phyloP scores from a whole-genome alignment of 345 rosid species.

The Garcia nutans region DNA sequence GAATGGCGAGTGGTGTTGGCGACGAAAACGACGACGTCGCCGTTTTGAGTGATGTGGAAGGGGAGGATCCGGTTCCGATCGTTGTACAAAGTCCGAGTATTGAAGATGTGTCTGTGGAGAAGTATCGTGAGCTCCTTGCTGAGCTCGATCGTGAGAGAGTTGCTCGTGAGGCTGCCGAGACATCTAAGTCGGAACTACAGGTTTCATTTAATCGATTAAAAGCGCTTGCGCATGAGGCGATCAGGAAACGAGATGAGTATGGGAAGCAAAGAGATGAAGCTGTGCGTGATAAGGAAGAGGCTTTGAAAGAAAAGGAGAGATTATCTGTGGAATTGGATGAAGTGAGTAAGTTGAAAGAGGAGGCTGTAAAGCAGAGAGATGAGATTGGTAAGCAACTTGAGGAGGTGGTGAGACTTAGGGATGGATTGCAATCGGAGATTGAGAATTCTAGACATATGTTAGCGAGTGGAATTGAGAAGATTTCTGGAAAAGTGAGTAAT shows the following conservation, averaged over 20 bases:
- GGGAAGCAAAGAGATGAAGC: constrained; percentile 76
- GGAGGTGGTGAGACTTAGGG: constrained; percentile 56
- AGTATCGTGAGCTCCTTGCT: constrained; percentile 54
- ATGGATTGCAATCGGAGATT: constrained; percentile 64
- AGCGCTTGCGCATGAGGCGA: constrained; percentile 75
- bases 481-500: constrained; percentile 76
- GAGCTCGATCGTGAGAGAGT: constrained; percentile 92
- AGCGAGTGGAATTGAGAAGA: constrained; percentile 90
- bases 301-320: constrained; percentile 43
- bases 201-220: constrained; percentile 64
- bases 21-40: constrained; percentile 67
- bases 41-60: constrained; percentile 88
- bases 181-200: constrained; percentile 63
- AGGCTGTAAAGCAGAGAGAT: constrained; percentile 50
- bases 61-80: constrained; percentile 61
- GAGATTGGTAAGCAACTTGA: constrained; percentile 56
- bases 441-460: constrained; percentile 88
- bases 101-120: constrained; percentile 52
- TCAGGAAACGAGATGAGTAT: constrained; percentile 78
- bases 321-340: constrained; percentile 48
- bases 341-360: constrained; percentile 49
- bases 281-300: constrained; percentile 64
- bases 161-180: constrained; percentile 77
- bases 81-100: constrained; percentile 35
- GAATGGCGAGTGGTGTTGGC: constrained; percentile 45